Evolutionary conservation across 371 early-diverging fungal species (phyloP).

Genomic region (Ordospora colligata): DNA sequence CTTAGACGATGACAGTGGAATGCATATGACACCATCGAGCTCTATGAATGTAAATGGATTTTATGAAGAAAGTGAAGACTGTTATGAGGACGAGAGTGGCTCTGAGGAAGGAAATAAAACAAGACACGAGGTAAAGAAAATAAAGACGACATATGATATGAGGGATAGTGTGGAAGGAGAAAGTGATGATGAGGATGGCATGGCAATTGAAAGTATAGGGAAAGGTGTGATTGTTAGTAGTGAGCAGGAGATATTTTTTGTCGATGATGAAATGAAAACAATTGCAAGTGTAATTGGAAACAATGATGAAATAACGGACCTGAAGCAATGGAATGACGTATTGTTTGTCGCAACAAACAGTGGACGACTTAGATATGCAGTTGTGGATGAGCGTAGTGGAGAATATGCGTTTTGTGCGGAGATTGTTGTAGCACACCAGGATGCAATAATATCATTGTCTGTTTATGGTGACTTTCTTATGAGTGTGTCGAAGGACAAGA

Average conservation of each 20-base stretch:
- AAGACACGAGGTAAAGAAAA: background rate
- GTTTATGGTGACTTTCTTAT: background rate
- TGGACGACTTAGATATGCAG: slow-evolving; percentile 17
- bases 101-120: background rate
- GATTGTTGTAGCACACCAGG: slow-evolving; percentile 1
- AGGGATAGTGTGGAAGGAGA: background rate
- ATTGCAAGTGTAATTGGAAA: slow-evolving; percentile 3
- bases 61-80: background rate
- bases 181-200: background rate
- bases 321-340: slow-evolving; percentile 1
- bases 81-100: background rate
- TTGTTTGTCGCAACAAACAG: slow-evolving; percentile 23
- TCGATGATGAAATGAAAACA: background rate
- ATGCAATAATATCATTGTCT: slow-evolving; percentile 11
- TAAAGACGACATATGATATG: background rate
- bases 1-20: background rate
- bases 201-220: background rate
- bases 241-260: background rate
- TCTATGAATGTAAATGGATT: background rate
- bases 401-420: slow-evolving; percentile 1
- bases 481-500: slow-evolving; percentile 12
- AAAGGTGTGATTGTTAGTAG: background rate
- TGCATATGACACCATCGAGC: background rate
- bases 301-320: slow-evolving; percentile 22
- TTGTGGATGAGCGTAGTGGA: background rate